Percentiles rank a stretch among this genome's conserved stretches.
Evolutionary conservation across 2,329 filamentous ascomycete genomes (phyloP).

Genomic region (Cladosporium sp.): DNA sequence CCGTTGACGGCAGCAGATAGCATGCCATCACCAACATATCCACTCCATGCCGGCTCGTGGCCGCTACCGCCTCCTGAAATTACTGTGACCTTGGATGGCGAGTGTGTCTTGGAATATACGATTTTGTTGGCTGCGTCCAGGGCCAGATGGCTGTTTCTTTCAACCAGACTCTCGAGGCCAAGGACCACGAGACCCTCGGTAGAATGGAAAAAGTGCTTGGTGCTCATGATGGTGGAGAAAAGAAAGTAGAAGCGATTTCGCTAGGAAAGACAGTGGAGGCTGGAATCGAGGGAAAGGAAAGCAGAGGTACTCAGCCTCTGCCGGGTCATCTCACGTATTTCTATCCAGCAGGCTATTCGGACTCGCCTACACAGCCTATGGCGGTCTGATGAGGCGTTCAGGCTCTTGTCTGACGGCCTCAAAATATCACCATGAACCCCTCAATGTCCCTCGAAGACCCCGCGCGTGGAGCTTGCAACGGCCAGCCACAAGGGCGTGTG

Average conservation of each 20-base stretch:
- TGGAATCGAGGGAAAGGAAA: not conserved
- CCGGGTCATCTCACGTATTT: no score
- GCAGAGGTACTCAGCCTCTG: not conserved
- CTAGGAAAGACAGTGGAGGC: not conserved
- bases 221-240: conserved; percentile 39
- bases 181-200: conserved; percentile 49
- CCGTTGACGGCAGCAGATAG: conserved; percentile 45
- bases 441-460: not conserved
- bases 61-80: conserved; percentile 46
- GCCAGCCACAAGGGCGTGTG: not conserved
- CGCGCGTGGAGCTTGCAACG: conserved; percentile 1
- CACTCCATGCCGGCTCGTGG: conserved; percentile 48
- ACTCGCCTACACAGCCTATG: conserved; percentile 1
- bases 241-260: not conserved
- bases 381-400: not conserved
- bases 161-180: conserved; percentile 44
- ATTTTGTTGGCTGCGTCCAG: conserved; percentile 47
- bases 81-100: conserved; percentile 40
- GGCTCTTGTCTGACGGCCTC: conserved; percentile 5
- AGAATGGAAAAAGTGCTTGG: conserved; percentile 52
- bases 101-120: conserved; percentile 44
- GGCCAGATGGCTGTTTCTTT: conserved; percentile 41
- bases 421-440: conserved; percentile 2
- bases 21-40: conserved; percentile 48
- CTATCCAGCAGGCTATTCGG: not conserved